Base-by-base conservation (phyloP, 2,329 filamentous ascomycete genomes). In the Verticillium klebahnii region DNA sequence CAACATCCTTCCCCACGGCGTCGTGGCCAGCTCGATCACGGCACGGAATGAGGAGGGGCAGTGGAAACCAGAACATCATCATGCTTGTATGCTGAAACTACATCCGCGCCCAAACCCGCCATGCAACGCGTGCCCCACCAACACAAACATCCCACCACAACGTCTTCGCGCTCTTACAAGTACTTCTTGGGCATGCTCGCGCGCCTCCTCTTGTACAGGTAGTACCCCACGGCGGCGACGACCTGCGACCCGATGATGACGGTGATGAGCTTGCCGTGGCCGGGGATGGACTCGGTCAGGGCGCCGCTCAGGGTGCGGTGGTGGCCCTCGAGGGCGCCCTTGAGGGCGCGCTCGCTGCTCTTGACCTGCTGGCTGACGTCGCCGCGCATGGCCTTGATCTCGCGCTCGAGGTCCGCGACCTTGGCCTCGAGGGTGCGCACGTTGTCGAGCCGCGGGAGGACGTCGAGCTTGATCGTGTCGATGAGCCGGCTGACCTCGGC, bases 141-240 rank as follows among this genome's bases (percentile, higher is more conserved):
- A 14, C 40, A 19, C 14, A 9, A 1, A 23, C 23, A 23, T 1
- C 34, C 34, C n/a, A n/a, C 39, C 39, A 40, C 3, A 19, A 5
- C 32, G 14, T 29, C n/a, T 9, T 15, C 19, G 14, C 8, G 5
- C n/a, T 23, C 60, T 71, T 80, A 97, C 72, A 97, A 78, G 75
- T 93, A 97, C 79, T 97, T 97, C 83, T 97, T 97, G n/a, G 92
- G 92, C 74, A 87, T 86, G 66, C 82, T 87, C 45, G 85, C 82
- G 76, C 89, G 86, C 71, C 89, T 88, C 69, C 87, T 85, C 84
- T 96, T 96, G 78, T 97, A 97, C 63, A 88, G 72, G 40, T 92
- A 74, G 72, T 93, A 97, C 1, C 82, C 84, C 2, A 76, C 86
- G 0, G 86, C 85, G 36, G 96, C 79, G 67, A 92, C 72, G 57